These are phyloP conservation scores for Aspergillus oerlinghausenensis DNA, from an alignment of 2,329 filamentous ascomycete genomes.

Conservation along the genomic window DNA sequence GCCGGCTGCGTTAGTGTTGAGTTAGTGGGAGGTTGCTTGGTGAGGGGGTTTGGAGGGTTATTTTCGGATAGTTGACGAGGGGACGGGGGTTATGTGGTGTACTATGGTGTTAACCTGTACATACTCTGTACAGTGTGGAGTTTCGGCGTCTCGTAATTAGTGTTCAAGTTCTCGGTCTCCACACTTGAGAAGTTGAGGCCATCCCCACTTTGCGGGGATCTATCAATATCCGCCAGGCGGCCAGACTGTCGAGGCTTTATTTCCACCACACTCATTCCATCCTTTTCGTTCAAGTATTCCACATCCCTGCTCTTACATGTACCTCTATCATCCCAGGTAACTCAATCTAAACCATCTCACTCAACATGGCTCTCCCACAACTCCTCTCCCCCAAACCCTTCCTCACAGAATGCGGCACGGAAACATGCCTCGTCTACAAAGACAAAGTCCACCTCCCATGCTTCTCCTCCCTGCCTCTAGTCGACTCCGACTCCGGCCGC, in stretches of 20 bases:
- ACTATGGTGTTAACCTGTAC: too few relatives aligned
- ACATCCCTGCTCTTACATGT: not conserved
- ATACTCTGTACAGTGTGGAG: too few relatives aligned
- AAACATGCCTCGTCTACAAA: conserved; percentile 8
- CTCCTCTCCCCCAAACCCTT: conserved; percentile 7
- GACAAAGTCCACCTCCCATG: conserved; percentile 2
- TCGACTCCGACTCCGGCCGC: not conserved
- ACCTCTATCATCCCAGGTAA: too few relatives aligned
- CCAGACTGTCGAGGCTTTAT: not conserved
- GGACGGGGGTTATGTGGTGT: too few relatives aligned
- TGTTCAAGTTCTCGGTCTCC: too few relatives aligned
- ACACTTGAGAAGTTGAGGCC: too few relatives aligned
- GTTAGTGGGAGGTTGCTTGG: too few relatives aligned
- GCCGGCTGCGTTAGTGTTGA: too few relatives aligned
- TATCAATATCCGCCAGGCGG: not conserved
- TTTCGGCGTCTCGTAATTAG: too few relatives aligned
- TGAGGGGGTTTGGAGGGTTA: too few relatives aligned
- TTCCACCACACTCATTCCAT: not conserved
- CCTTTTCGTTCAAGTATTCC: not conserved
- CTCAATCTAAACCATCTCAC: too few relatives aligned
- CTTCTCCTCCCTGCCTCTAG: conserved; percentile 1
- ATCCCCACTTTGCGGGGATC: not conserved
- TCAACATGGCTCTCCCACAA: conserved; percentile 2
- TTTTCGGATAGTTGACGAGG: too few relatives aligned
- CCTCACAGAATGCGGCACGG: conserved; percentile 8